A percentile compares a stretch with the other conserved stretches of the same genome.
These are phyloP conservation scores for Diaporthe helianthi DNA, from an alignment of 2,329 filamentous ascomycete species.

Conservation along the genomic window DNA sequence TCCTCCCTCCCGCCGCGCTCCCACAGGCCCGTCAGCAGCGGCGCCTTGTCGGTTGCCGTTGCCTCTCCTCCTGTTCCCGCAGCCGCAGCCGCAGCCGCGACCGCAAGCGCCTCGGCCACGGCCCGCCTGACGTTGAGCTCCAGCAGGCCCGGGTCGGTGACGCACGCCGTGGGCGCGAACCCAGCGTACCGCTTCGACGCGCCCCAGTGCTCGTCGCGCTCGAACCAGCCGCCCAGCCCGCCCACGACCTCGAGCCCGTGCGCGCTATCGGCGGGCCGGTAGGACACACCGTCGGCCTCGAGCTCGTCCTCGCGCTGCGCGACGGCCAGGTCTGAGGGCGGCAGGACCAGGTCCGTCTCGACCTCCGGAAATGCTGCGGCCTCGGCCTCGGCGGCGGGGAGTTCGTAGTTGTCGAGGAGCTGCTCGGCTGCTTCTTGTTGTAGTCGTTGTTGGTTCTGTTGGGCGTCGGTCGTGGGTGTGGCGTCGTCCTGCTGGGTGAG, in stretches of 20 bases:
- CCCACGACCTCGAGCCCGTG: slow-evolving; percentile 56
- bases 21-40: slow-evolving; percentile 39
- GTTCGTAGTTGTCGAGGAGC: slow-evolving; percentile 23
- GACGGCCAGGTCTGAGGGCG: slow-evolving; percentile 28
- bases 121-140: slow-evolving; percentile 59
- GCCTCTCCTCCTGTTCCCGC: too few relatives aligned
- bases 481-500: neutral
- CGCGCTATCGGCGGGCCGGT: slow-evolving; percentile 47
- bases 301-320: slow-evolving; percentile 31
- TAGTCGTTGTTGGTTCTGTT: neutral
- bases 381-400: neutral
- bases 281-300: neutral
- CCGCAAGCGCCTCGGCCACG: slow-evolving; percentile 57
- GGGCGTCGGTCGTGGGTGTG: neutral
- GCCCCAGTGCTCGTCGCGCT: slow-evolving; percentile 59
- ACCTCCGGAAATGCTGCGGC: neutral
- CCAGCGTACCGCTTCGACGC: slow-evolving; percentile 51
- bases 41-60: slow-evolving; percentile 35
- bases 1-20: slow-evolving; percentile 45
- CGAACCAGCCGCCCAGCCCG: slow-evolving; percentile 60
- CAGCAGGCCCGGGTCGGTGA: slow-evolving; percentile 52
- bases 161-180: slow-evolving; percentile 51
- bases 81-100: slow-evolving; percentile 35
- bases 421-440: slow-evolving; percentile 10
- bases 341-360: slow-evolving; percentile 39